Percentiles rank a stretch among this genome's conserved stretches.
Evolutionary conservation across 495 filamentous ascomycete species (phyloP).

Genomic region (Trichoderma virens): DNA sequence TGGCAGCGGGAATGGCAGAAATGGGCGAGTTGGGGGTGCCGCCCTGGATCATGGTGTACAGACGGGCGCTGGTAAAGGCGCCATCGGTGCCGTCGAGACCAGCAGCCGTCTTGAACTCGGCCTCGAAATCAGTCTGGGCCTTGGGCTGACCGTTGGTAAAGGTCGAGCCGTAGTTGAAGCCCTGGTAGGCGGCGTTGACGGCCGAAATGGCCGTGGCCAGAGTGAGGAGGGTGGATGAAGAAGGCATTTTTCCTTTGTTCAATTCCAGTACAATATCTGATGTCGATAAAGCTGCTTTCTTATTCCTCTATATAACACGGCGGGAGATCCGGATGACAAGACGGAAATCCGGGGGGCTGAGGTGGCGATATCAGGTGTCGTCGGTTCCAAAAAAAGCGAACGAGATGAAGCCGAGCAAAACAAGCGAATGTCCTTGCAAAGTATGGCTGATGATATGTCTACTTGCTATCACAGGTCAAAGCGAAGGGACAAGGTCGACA

Average conservation of each 20-base stretch:
- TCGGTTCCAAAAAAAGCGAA: neutral
- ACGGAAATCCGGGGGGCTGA: neutral
- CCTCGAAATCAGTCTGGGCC: constrained; percentile 56
- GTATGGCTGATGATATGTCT: neutral
- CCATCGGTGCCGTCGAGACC: constrained; percentile 59
- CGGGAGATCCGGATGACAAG: neutral
- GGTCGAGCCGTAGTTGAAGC: constrained; percentile 78
- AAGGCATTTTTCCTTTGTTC: constrained; percentile 22
- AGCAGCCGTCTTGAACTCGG: constrained; percentile 63
- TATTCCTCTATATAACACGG: neutral
- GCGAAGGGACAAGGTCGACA: neutral
- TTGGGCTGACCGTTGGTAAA: constrained; percentile 54
- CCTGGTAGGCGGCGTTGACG: constrained; percentile 41
- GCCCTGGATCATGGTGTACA: constrained; percentile 43
- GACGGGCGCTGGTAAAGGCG: constrained; percentile 59
- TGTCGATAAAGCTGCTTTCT: too few relatives aligned
- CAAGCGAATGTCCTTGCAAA: neutral
- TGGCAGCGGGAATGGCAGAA: constrained; percentile 69
- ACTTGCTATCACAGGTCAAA: neutral
- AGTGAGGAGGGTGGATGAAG: constrained; percentile 20
- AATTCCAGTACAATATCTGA: neutral
- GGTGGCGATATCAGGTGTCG: neutral
- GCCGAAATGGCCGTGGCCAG: constrained; percentile 24
- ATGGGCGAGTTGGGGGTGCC: constrained; percentile 51
- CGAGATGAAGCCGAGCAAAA: constrained; percentile 1